These are phyloP conservation scores for Hypericum androsaemum DNA, from an alignment of 345 rosid species.

Conservation along the genomic window DNA sequence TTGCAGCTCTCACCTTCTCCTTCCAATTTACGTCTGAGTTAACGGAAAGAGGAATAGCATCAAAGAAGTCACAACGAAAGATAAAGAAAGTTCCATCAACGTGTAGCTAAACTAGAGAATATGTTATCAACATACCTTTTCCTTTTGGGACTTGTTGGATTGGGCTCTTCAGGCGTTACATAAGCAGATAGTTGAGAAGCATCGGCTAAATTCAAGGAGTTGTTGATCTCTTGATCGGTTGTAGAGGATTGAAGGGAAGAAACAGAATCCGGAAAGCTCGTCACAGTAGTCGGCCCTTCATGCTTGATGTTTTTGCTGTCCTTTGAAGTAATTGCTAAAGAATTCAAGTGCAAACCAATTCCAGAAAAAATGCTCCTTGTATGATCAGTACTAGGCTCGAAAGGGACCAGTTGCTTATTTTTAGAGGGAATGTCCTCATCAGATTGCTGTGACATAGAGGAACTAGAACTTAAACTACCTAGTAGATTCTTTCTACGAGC, in stretches of 20 bases:
- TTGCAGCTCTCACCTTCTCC: constrained; percentile 72
- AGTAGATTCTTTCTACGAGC: constrained; percentile 39
- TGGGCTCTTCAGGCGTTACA: constrained; percentile 43
- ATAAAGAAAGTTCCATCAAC: background rate
- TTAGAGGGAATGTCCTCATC: constrained; percentile 18
- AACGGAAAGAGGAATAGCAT: constrained; percentile 1
- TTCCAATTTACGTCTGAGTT: constrained; percentile 53
- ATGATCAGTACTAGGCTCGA: constrained; percentile 38
- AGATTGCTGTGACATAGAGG: constrained; percentile 17
- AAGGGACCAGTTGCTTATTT: constrained; percentile 28
- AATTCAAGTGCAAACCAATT: constrained; percentile 90
- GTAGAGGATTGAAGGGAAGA: constrained; percentile 31
- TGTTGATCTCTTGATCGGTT: constrained; percentile 29
- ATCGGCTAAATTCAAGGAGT: constrained; percentile 38
- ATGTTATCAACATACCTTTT: constrained; percentile 40
- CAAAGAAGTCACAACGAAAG: no score
- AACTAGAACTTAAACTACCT: constrained; percentile 22
- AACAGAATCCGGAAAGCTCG: constrained; percentile 30
- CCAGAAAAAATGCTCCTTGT: constrained; percentile 57
- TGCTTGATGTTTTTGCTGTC: constrained; percentile 11
- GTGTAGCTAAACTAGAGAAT: constrained; percentile 2
- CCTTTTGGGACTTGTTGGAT: constrained; percentile 67
- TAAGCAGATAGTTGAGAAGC: constrained; percentile 31
- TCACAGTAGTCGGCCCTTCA: constrained; percentile 34
- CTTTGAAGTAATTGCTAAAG: constrained; percentile 39